Evolutionary conservation across 495 filamentous ascomycete genomes (phyloP), one percentile per base, ranked within the genome.

Genomic region (Tuber brumale): DNA sequence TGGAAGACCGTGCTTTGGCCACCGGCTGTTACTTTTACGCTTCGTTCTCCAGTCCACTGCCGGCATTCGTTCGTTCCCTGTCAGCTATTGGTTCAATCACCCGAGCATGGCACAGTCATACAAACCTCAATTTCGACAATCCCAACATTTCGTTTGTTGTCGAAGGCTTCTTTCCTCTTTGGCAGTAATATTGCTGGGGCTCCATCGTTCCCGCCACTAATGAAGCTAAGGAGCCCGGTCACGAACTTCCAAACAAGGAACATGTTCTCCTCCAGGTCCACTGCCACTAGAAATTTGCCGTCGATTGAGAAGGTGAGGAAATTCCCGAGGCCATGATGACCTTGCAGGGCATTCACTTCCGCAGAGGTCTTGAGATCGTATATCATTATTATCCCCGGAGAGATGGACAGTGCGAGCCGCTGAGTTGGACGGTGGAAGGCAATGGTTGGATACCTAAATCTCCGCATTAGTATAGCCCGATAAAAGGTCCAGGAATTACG

Each of bases 381-480:
- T 23, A 82, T 70, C 44, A 80, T 74, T n/a, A 82, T 75, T 27
- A 61, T 37, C 2, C 77, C 80, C 3, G 75, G 72, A 3, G 77
- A 72, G 31, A 73, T 35, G 12, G 72, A 75, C 18, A 82, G 42
- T 10, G 80, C 81, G 10, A 82, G 77, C 23, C 80, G 80, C n/a
- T 82, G 80, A 3, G 80, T 77, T 35, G 81, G 75, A 1, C 80
- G 81, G 77, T 82, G 81, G 71, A 82, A 82, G 27, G 81, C 74
- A 10, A 82, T 69, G 23, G 37, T 77, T 14, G 74, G 70, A 57
- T 82, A 82, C 27, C 57, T 66, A 35, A 18, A 35, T 35, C 12
- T 66, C 57, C 57, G 57, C 27, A 31, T 66, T 35, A 66, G 57
- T 18, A 35, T 18, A 27, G 57, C 57, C 18, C 16, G 27, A 35